These are phyloP conservation scores for Epichloe sibirici DNA, from an alignment of 2,329 filamentous ascomycete genomes.

Conservation along the genomic window DNA sequence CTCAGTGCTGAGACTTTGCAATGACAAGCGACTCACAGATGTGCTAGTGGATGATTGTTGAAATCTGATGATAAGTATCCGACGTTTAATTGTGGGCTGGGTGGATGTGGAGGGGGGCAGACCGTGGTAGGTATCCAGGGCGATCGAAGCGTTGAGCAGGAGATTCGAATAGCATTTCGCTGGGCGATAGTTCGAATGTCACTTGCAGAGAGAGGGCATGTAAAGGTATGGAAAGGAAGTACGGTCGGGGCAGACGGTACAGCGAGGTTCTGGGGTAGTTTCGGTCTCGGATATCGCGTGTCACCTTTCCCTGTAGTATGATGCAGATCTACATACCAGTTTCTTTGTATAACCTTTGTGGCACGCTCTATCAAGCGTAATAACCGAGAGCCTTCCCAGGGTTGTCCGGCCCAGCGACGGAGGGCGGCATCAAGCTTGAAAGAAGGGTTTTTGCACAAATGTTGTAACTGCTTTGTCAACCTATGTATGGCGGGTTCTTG, in stretches of 20 bases:
- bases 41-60: conserved; percentile 93
- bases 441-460: conserved; percentile 23
- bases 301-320: conserved; percentile 43
- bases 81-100: conserved; percentile 71
- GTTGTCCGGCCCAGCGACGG: conserved; percentile 54
- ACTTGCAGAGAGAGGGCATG: conserved; percentile 79
- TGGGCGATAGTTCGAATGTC: conserved; percentile 92
- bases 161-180: conserved; percentile 85
- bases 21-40: conserved; percentile 45
- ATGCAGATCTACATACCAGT: conserved; percentile 80
- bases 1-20: too few species aligned
- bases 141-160: conserved; percentile 73
- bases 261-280: conserved; percentile 58
- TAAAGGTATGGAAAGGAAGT: conserved; percentile 95
- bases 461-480: conserved; percentile 34
- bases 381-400: conserved; percentile 81
- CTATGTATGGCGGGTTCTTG: conserved; percentile 39
- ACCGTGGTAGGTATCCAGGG: conserved; percentile 76
- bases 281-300: conserved; percentile 56
- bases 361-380: conserved; percentile 76
- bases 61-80: conserved; percentile 98
- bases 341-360: conserved; percentile 64
- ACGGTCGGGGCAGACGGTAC: conserved; percentile 87
- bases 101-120: conserved; percentile 77
- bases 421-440: conserved; percentile 30